A percentile compares a stretch with the other conserved stretches of the same genome.
phyloP scores from a whole-genome alignment of 2,329 filamentous ascomycete genomes.

The Penicillium paneum region DNA sequence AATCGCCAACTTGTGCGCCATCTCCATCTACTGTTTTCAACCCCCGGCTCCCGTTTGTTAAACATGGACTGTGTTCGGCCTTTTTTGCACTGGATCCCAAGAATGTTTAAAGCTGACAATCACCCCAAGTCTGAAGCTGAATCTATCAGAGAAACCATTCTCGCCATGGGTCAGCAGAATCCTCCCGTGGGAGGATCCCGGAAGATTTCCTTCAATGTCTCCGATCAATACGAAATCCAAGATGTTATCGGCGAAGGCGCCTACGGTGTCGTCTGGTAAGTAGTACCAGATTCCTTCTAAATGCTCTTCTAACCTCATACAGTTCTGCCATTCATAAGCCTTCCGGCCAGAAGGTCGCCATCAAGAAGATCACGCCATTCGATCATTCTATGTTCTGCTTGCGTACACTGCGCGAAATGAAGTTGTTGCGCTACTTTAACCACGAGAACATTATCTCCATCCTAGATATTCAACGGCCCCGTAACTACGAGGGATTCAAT shows the following conservation, averaged over 20 bases:
- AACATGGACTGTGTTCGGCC: conserved; percentile 9
- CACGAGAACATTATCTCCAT: conserved; percentile 99
- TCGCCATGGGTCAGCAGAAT: conserved; percentile 45
- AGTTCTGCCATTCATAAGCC: conserved; percentile 98
- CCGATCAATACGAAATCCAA: conserved; percentile 98
- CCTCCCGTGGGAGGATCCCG: conserved; percentile 58
- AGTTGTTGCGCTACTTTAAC: conserved; percentile 97
- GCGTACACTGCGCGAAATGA: conserved; percentile 96
- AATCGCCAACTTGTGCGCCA: not conserved
- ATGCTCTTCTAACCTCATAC: not conserved
- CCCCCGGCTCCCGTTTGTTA: not conserved
- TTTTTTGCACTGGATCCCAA: conserved; percentile 2
- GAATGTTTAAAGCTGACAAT: conserved; percentile 13
- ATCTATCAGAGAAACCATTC: conserved; percentile 17
- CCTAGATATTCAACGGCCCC: conserved; percentile 95
- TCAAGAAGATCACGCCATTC: conserved; percentile 99
- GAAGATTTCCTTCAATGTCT: conserved; percentile 99
- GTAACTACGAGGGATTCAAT: conserved; percentile 92
- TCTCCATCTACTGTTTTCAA: not conserved
- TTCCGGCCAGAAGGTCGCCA: conserved; percentile 95
- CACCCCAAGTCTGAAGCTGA: conserved; percentile 1
- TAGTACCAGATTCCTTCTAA: conserved; percentile 12
- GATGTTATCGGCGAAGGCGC: conserved; percentile 98
- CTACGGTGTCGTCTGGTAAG: conserved; percentile 96
- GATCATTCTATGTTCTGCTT: conserved; percentile 99